Evolutionary conservation across 1,284 basidiomycete species (phyloP), one percentile per base, ranked within the genome.

Genomic region (Mycosarcoma mackinlayi): DNA sequence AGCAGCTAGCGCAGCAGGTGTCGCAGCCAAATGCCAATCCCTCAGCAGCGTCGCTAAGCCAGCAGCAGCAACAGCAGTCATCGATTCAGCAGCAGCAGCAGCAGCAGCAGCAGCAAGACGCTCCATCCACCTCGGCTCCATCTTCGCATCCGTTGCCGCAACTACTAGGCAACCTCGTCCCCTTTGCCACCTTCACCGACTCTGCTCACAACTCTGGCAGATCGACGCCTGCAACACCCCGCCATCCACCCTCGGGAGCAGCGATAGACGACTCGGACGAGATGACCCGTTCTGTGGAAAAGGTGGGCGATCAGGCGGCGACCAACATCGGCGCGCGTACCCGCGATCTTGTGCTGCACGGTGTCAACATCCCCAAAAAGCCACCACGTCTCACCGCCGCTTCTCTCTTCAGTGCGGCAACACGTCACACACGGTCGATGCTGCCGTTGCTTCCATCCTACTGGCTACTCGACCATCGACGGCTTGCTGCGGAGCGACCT

Each of bases 281-380:
- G n/a, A 59, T 69, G 60, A 47, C 60, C 0, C 56, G 66, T 28
- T 63, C 57, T 2, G 66, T 69, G 28, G 66, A 69, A 34, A 69
- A 64, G 24, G 61, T 69, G 4, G 66, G 66, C 48, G 67, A 71
- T 18, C 61, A 65, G 34, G 67, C 67, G 6, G 58, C 67, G 2
- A 65, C 57, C 49, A 71, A 65, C 46, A 61, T 71, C 31, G 67
- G 67, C 25, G 67, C 67, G 16, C 44, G 67, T 7, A 71, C 67
- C 0, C 57, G 67, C 23, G 67, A 71, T 38, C 58, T 71, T 1
- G 57, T 71, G n/a, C 46, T 71, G n/a, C 67, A 71, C 25, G 67
- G 67, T 9, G 67, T 71, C 67, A 71, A 65, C 54, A 71, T 71
- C 9, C 67, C 67, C 35, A 71, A 65, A 41, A 71, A 71, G 51